A percentile compares a stretch with the other conserved stretches of the same genome.
phyloP scores from a whole-genome alignment of 148 eudicot species.

The Vaccinium corymbosum region DNA sequence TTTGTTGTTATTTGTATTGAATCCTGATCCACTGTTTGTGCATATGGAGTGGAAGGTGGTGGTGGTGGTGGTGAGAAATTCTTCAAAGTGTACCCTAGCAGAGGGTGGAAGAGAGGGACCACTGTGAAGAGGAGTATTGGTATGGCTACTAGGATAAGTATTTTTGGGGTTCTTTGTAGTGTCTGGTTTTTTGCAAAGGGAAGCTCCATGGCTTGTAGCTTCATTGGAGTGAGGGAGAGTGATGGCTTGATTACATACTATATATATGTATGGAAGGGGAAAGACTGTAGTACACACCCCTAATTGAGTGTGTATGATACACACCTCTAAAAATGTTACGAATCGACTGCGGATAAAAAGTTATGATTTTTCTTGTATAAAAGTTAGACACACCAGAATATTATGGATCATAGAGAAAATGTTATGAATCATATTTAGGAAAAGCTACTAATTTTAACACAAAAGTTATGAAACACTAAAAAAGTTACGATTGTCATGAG shows the following conservation, averaged over 20 bases:
- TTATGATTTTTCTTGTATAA: too few species aligned
- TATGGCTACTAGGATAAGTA: conserved; percentile 26
- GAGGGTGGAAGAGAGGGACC: conserved; percentile 37
- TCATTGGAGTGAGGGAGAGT: conserved; percentile 18
- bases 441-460: too few species aligned
- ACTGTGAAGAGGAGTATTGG: conserved; percentile 28
- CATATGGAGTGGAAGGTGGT: background rate
- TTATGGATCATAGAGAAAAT: background rate
- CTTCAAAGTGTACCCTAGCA: conserved; percentile 9
- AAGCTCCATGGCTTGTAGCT: conserved; percentile 32
- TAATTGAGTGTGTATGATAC: too few species aligned
- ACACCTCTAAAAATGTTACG: too few species aligned
- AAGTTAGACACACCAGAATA: too few species aligned
- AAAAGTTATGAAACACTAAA: too few species aligned
- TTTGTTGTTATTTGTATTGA: background rate
- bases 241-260: too few species aligned
- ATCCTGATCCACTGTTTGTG: background rate
- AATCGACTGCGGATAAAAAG: too few species aligned
- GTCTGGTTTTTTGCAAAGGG: conserved; percentile 30
- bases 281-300: too few species aligned
- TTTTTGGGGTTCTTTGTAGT: conserved; percentile 30
- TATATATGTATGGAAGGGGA: too few species aligned
- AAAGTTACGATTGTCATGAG: too few species aligned
- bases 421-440: too few species aligned
- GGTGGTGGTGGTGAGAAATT: background rate